Base-by-base conservation (phyloP, 768 basidiomycete species). In the Tylopilus vinaceipallidus region DNA sequence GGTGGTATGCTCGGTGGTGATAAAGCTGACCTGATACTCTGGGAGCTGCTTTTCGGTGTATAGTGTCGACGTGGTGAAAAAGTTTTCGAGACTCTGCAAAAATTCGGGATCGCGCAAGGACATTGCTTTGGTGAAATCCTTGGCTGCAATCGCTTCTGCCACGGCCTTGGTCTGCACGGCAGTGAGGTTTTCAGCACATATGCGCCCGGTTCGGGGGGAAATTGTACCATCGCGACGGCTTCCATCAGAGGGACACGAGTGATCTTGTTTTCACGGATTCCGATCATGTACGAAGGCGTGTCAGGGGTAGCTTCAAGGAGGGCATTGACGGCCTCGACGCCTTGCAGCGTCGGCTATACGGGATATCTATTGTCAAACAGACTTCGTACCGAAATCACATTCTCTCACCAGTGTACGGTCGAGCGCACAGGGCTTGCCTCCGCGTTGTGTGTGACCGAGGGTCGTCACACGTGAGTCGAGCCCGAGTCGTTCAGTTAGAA, bases 231-330 rank as follows among this genome's bases (percentile, higher is more conserved):
- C 37, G 82, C 81, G 16, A 99, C 97, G 45, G 97, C 95, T 52
- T 98, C 90, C 77, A 97, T 79, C 37, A 99, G 73, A 13, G 93
- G 92, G 9, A 95, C 86, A 23, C 92, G 82, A 8, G 79, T 93
- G 57, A 99, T 91, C 73, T 95, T 95, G 74, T 97, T 98, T 72
- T 98, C 95, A 55, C 82, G 81, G 33, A 97, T 77, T 20, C 97
- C 95, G 62, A 99, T 98, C 88, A 99, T 95, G 65, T 95, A 98
- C 0, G 93, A 95, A 5, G 95, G 95, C 0, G 89, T 92, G 17
- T 88, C 82, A 5, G 95, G 92, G 1, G 82, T 88, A 0, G 95
- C 81, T 58, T 87, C 83, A 6, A 98, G 74, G 23, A 98, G 75
- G 2, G 91, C 88, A 45, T 93, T 81, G 42, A 98, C 88, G 2